Conservation (phyloP, 352 stramenopile genomes). For the Phytophthora citrophthora region DNA sequence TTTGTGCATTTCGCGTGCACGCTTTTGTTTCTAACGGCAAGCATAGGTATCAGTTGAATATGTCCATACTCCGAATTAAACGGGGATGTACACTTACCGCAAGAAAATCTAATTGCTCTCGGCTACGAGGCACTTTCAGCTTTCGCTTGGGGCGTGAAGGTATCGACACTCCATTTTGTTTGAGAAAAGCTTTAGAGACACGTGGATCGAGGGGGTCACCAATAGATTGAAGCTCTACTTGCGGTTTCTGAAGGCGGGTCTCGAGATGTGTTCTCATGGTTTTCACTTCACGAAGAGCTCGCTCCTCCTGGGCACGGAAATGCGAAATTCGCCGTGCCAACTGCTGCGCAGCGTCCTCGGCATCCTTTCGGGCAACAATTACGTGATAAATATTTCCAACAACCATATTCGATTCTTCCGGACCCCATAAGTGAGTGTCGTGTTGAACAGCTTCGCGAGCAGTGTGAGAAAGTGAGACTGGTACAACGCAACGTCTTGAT, state of each 20-base stretch:
- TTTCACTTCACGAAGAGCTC: slow-evolving; percentile 57
- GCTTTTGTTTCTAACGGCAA: slow-evolving; percentile 54
- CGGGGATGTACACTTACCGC: slow-evolving; percentile 28
- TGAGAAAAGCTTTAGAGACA: not conserved
- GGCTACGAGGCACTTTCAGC: slow-evolving; percentile 35
- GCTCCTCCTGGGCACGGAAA: slow-evolving; percentile 61
- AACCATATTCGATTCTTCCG: slow-evolving; percentile 5
- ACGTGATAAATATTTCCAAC: slow-evolving; percentile 48
- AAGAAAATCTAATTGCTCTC: slow-evolving; percentile 62
- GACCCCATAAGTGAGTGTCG: not conserved
- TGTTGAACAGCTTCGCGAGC: not conserved
- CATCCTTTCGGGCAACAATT: slow-evolving; percentile 56
- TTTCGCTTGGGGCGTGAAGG: slow-evolving; percentile 12
- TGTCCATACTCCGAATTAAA: no score
- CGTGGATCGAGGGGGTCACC: not conserved
- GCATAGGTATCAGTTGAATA: not conserved
- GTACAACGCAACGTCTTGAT: slow-evolving; percentile 14
- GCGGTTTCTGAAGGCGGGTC: slow-evolving; percentile 4
- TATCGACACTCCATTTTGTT: not conserved
- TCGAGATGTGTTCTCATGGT: slow-evolving; percentile 55
- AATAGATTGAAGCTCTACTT: not conserved
- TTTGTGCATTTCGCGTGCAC: slow-evolving; percentile 52
- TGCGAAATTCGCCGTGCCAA: slow-evolving; percentile 57
- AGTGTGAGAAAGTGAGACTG: not conserved
- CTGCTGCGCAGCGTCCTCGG: slow-evolving; percentile 56